Conservation (phyloP, 768 basidiomycete genomes). For the Tephrocybe sp. region DNA sequence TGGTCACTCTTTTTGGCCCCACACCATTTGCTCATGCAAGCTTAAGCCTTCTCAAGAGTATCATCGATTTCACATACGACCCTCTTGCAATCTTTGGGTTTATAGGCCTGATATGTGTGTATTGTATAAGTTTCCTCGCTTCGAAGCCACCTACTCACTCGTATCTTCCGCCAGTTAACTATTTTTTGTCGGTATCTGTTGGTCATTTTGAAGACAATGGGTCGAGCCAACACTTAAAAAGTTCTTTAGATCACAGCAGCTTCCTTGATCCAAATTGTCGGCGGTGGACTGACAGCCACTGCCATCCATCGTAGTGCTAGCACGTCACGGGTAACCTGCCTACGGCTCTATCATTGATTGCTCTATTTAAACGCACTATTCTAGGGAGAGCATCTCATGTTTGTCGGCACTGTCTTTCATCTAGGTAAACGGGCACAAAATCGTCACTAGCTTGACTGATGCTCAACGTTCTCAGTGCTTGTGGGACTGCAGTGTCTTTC, state of each 20-base stretch:
- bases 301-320: background rate
- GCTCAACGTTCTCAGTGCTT: background rate
- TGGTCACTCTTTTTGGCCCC: background rate
- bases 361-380: background rate
- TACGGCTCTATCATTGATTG: background rate
- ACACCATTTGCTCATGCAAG: background rate
- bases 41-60: background rate
- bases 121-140: too few relatives aligned
- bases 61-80: too few relatives aligned
- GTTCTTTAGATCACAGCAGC: background rate
- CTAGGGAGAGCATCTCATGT: slow-evolving; percentile 1
- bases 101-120: too few relatives aligned
- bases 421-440: background rate
- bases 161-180: background rate
- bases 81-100: too few relatives aligned
- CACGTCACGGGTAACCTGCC: background rate
- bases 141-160: too few relatives aligned
- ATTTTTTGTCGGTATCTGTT: background rate
- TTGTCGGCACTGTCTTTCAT: background rate
- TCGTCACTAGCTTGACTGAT: background rate
- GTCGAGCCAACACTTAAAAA: background rate
- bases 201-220: background rate
- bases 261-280: background rate
- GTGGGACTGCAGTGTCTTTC: background rate
- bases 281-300: background rate